Conservation (phyloP, 345 rosid species). For the Euphorbia pulcherrima region DNA sequence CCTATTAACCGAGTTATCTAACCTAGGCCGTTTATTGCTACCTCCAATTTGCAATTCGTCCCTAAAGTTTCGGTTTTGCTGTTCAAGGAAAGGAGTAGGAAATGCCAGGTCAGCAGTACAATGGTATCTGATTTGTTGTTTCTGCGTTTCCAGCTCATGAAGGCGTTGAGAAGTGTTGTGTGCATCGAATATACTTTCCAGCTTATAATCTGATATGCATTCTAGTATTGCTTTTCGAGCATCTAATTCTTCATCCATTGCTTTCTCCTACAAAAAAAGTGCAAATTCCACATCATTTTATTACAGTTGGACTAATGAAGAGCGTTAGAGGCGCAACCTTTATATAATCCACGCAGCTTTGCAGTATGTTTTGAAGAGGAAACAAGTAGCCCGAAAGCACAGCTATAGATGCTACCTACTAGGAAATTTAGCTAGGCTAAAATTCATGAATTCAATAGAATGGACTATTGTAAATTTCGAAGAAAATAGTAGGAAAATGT, state of each 20-base stretch:
- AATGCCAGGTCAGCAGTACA: no score
- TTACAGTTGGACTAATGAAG: no score
- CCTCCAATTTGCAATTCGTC: background rate
- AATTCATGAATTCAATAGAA: no score
- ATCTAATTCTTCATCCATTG: constrained; percentile 12
- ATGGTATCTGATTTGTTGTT: no score
- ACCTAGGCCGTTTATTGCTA: constrained; percentile 23
- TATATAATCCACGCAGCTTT: constrained; percentile 9
- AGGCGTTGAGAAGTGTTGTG: constrained; percentile 6
- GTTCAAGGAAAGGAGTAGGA: no score
- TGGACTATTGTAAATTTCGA: no score
- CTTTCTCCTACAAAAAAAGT: constrained; percentile 22
- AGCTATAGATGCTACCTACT: no score
- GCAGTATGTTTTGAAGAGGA: constrained; percentile 21
- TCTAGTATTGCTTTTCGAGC: constrained; percentile 12
- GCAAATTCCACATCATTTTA: background rate
- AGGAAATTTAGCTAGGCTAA: no score
- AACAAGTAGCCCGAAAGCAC: constrained; percentile 2
- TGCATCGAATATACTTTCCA: constrained; percentile 9
- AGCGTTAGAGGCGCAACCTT: background rate
- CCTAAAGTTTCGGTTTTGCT: no score
- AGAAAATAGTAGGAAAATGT: no score
- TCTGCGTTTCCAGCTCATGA: constrained; percentile 4
- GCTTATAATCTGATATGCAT: constrained; percentile 24
- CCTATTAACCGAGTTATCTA: background rate